Evolutionary conservation across 176 grass and related monocot species (phyloP).

Genomic region (Rhipidocladum racemiflorum): DNA sequence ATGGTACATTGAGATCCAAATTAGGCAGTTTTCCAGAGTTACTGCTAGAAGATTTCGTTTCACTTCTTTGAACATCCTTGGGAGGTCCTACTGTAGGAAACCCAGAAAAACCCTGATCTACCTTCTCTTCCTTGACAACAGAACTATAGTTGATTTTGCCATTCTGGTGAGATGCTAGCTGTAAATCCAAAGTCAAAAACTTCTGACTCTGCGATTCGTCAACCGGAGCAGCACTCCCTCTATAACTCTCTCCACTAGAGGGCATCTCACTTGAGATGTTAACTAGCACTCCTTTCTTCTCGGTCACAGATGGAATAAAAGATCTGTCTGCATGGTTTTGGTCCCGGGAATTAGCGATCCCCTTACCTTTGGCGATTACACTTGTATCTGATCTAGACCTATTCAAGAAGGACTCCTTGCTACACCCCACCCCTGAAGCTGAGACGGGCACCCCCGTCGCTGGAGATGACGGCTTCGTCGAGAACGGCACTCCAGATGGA

Average conservation of each 20-base stretch:
- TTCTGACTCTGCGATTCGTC: conserved; percentile 11
- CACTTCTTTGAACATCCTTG: conserved; percentile 20
- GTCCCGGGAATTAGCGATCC: neutral
- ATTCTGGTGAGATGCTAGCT: conserved; percentile 9
- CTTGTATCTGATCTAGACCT: conserved; percentile 14
- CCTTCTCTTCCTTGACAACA: conserved; percentile 38
- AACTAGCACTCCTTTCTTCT: neutral
- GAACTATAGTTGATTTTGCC: conserved; percentile 14
- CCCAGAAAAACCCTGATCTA: conserved; percentile 13
- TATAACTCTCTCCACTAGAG: conserved; percentile 5
- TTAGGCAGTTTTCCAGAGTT: conserved; percentile 32
- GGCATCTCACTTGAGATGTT: conserved; percentile 16
- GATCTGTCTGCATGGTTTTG: neutral
- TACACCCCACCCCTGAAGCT: neutral
- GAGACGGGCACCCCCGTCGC: neutral
- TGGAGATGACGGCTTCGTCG: conserved; percentile 6
- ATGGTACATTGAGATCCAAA: conserved; percentile 50
- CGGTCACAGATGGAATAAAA: neutral
- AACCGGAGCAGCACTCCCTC: neutral
- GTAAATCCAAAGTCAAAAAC: conserved; percentile 31
- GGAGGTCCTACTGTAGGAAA: conserved; percentile 7
- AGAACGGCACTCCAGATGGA: conserved; percentile 8
- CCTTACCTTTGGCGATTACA: conserved; percentile 24
- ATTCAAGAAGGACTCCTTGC: conserved; percentile 29
- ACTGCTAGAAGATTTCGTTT: conserved; percentile 10